A percentile compares a stretch with the other conserved stretches of the same genome.
Conservation (phyloP, 202 grass and related monocot species). For the Panicum hallii region DNA sequence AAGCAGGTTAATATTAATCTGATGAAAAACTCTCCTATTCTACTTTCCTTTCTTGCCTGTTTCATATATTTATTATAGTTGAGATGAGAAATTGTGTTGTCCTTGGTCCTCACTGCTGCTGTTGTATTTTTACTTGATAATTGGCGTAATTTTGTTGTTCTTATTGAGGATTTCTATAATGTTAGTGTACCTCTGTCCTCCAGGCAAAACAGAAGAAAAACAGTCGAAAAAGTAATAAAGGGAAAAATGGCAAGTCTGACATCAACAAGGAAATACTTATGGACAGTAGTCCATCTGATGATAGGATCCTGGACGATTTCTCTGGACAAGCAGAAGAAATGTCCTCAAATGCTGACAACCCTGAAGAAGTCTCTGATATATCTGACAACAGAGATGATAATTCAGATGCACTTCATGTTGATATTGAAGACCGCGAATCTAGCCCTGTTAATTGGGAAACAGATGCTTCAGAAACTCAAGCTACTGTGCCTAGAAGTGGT, state of each 20-base stretch:
- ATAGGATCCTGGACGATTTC: conserved; percentile 61
- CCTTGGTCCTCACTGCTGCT: neutral
- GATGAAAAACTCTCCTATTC: neutral
- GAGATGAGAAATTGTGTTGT: neutral
- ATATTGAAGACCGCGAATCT: conserved; percentile 66
- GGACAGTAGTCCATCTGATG: conserved; percentile 52
- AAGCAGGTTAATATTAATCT: conserved; percentile 70
- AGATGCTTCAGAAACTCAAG: conserved; percentile 75
- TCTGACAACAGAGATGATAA: conserved; percentile 82
- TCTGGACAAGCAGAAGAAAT: conserved; percentile 63
- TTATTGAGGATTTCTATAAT: conserved; percentile 25
- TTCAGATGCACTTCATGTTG: conserved; percentile 68
- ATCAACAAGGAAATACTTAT: conserved; percentile 46
- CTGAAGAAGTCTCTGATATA: conserved; percentile 78
- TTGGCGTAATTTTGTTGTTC: neutral
- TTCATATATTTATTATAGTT: conserved; percentile 30
- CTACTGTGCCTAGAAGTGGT: conserved; percentile 47
- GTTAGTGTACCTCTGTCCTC: neutral
- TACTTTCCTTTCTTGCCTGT: neutral
- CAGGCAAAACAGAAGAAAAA: conserved; percentile 97
- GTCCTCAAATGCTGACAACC: conserved; percentile 59
- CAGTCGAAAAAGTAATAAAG: conserved; percentile 76
- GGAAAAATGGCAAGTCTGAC: conserved; percentile 66
- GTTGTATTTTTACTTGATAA: neutral
- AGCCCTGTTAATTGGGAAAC: conserved; percentile 84